Base-by-base conservation (phyloP, 176 grass and related monocot species). In the Paspalum vaginatum region DNA sequence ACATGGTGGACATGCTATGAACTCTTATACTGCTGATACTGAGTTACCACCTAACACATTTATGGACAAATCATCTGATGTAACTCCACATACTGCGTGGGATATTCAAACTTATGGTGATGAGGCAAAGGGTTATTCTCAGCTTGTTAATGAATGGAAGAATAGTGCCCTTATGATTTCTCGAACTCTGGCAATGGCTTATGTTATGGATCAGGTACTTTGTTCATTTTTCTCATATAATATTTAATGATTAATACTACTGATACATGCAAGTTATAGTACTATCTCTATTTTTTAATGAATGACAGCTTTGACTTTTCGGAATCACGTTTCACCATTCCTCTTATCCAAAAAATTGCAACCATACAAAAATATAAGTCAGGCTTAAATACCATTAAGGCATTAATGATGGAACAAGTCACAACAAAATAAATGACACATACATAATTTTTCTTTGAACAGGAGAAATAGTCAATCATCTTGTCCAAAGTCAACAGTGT, bases 141-240 rank as follows among this genome's bases (percentile, higher is more conserved):
- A 83, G 39, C 74, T 92, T 26, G 66, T 79, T 81, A 79, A 18
- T 68, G 78, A 92, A 89, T 75, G 89, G 83, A 92, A 57, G 88
- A 83, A 90, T 41, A 83, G 62, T 25, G 84, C 89, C 72, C 76
- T 92, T 77, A 81, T 76, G 69, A 92, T 95, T 85, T 91, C 89
- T 83, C 77, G 74, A 83, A 89, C 87, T 64, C 82, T 95, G 56
- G 93, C 93, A 37, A 89, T 84, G 79, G 93, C 93, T 72, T 92
- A 92, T 88, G 89, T 95, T 70, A 95, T 95, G 89, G 93, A 95
- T 83, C 93, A 95, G 87, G 92, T 95, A 85, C 58, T 13, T 68
- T 63, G 5, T 58, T 82, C 27, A 5, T 11, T 47, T 77, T 73
- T 27, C 41, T n/a, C 5, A 53, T 44, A 65, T 68, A 45, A 14